phyloP scores from a whole-genome alignment of 805 yeast genomes.

The Torulaspora microellipsoides region DNA sequence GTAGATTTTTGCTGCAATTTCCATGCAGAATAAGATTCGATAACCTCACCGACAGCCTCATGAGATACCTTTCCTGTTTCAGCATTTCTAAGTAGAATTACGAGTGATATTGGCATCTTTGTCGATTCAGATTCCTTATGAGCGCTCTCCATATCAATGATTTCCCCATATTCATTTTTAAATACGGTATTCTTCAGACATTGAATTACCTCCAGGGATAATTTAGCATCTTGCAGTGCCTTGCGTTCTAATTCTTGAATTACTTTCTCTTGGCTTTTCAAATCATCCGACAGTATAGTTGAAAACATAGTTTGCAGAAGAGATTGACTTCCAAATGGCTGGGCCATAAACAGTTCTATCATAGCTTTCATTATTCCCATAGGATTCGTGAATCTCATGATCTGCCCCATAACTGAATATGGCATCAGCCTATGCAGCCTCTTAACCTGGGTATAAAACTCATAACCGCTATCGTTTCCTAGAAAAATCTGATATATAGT shows the following conservation, averaged over 20 bases:
- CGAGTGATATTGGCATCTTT: slow-evolving; percentile 26
- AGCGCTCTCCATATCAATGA: slow-evolving; percentile 28
- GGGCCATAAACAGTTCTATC: slow-evolving; percentile 79
- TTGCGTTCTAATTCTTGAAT: slow-evolving; percentile 44
- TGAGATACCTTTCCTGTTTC: slow-evolving; percentile 18
- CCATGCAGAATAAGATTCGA: slow-evolving; percentile 31
- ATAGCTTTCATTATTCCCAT: slow-evolving; percentile 73
- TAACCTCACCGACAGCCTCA: slow-evolving; percentile 26
- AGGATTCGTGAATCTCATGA: slow-evolving; percentile 82
- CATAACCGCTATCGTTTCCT: slow-evolving; percentile 77
- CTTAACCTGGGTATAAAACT: slow-evolving; percentile 63
- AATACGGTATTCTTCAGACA: slow-evolving; percentile 34
- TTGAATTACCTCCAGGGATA: slow-evolving; percentile 25
- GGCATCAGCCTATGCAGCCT: slow-evolving; percentile 77
- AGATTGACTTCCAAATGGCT: slow-evolving; percentile 63
- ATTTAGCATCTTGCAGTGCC: slow-evolving; percentile 25
- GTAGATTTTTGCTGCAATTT: slow-evolving; percentile 17
- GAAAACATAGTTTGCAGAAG: slow-evolving; percentile 71
- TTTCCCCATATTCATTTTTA: slow-evolving; percentile 28
- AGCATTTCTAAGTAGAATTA: slow-evolving; percentile 24
- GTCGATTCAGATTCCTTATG: slow-evolving; percentile 32
- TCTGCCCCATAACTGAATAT: slow-evolving; percentile 68
- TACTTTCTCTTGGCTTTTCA: slow-evolving; percentile 55
- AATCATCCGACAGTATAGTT: slow-evolving; percentile 69
- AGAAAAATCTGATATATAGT: slow-evolving; percentile 75